Evolutionary conservation across 768 basidiomycete species (phyloP), one percentile per base, ranked within the genome.

Genomic region (Crucibulum laeve): DNA sequence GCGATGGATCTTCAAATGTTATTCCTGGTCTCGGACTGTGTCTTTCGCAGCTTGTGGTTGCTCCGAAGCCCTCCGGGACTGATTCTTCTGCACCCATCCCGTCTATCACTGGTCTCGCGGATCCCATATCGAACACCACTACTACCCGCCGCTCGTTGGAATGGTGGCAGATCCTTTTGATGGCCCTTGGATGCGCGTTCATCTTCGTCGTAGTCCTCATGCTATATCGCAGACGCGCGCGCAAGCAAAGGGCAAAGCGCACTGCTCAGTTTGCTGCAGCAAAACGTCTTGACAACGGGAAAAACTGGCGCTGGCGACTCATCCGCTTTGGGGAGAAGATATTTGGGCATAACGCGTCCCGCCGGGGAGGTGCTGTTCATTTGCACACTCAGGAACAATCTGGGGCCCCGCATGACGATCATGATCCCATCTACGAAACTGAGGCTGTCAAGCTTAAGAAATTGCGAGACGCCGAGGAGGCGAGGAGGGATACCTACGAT

Each of bases 81-180:
- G 64, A 71, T 23, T 69, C 80, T 2, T 54, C 65, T 4, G 50
- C 52, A 15, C 71, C 79, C 1, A 63, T 82, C 17, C 81, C 83
- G 18, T 61, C 74, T 10, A 62, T 83, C 46, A 72, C 81, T 1
- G 84, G 85, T 21, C 60, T 83, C 46, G 58, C 72, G 33, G 63
- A 73, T n/a, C 83, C 85, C 0, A 73, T 71, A 2, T 46, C 52
- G 11, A 3, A n/a, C 8, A 25, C 23, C 4, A 54, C 61, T 22
- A 50, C 47, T 43, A 40, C 52, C 15, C 59, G 55, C 17, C 68
- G 65, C 21, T 52, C 69, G 18, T 65, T 90, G 6, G 65, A 68
- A 46, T 91, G 89, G 88, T 91, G 88, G 87, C 73, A 91, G 65
- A 89, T 91, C 51, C 67, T 91, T 44, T 75, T 91, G 43, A 91